Base-by-base conservation (phyloP, 768 basidiomycete genomes). In the Termitomyces heimii region DNA sequence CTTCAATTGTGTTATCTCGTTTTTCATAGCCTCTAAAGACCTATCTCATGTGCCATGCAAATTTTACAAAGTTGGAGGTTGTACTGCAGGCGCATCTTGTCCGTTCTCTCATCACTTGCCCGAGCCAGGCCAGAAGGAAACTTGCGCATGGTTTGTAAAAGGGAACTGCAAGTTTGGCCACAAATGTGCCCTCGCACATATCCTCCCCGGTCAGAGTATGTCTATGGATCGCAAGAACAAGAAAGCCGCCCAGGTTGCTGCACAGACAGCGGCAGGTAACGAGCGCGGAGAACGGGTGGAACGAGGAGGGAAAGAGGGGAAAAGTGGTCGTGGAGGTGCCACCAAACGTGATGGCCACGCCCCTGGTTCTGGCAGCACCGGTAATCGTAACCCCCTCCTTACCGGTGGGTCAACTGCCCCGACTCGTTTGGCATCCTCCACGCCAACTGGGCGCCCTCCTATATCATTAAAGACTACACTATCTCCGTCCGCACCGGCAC, bases 181-280 rank as follows among this genome's bases (percentile, higher is more conserved):
- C 71, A 82, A 98, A 69, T 95, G 96, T 65, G 96, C 96, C 3
- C 83, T 98, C 39, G 94, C 94, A 0, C 96, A 98, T 68, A 79
- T 99, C 54, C 79, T 94, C 8, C 96, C 96, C 1, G 96, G 95
- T 9, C 94, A 98, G 74, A 87, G 81, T 66, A 89, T 95, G 85
- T 82, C 88, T 7, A 95, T 96, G 92, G 96, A 98, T 67, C 77
- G 94, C 64, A 96, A 97, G 81, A 98, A 98, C 77, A 98, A 98
- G 77, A 92, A 92, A 68, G 86, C 89, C 14, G 92, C 92, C 0
- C 91, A 92, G 65, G 68, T 81, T 31, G 84, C 86, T 3, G 81
- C 82, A 0, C 78, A 76, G 40, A 72, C 73, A 3, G 74, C 76
- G 6, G 75, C 68, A 14, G 69, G 75, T 20, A 68, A 60, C 13